A percentile compares a stretch with the other conserved stretches of the same genome.
These are phyloP conservation scores for Fomitopsis pinicola DNA, from an alignment of 1,284 basidiomycete genomes.

Conservation along the genomic window DNA sequence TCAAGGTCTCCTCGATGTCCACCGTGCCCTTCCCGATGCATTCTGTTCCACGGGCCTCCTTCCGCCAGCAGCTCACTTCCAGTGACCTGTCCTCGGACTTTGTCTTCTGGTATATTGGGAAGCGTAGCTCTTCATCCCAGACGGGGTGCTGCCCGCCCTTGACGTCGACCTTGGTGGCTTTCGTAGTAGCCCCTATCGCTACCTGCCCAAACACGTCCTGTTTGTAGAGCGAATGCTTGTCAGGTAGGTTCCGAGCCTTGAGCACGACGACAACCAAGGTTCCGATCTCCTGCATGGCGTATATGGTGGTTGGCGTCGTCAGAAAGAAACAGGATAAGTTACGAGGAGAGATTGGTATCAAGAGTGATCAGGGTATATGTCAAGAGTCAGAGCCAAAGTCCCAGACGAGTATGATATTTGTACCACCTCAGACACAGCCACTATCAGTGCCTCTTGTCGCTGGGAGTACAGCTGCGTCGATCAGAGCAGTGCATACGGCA, in stretches of 20 bases:
- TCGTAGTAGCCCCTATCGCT: constrained; percentile 38
- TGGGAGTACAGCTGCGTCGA: not conserved
- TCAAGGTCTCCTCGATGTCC: constrained; percentile 63
- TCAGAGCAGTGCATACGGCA: not conserved
- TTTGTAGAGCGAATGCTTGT: constrained; percentile 73
- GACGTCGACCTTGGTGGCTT: constrained; percentile 56
- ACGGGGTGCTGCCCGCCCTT: constrained; percentile 76
- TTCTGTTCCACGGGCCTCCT: constrained; percentile 57
- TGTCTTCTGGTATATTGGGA: constrained; percentile 47
- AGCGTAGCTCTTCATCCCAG: constrained; percentile 72
- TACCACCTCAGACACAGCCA: not conserved
- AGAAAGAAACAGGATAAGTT: not conserved
- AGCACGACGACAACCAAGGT: constrained; percentile 71
- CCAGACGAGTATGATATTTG: not conserved
- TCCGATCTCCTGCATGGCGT: constrained; percentile 38
- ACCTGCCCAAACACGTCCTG: constrained; percentile 68
- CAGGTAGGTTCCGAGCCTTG: constrained; percentile 67
- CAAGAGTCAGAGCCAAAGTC: not conserved
- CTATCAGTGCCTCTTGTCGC: not conserved
- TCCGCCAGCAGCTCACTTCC: constrained; percentile 60
- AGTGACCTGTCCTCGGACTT: constrained; percentile 48
- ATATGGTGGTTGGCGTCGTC: not conserved
- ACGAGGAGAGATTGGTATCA: not conserved
- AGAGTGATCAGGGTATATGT: not conserved
- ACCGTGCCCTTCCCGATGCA: constrained; percentile 57